A percentile compares a stretch with the other conserved stretches of the same genome.
Evolutionary conservation across 768 basidiomycete genomes (phyloP).

Genomic region (Chalciporus pseudorubinellus): DNA sequence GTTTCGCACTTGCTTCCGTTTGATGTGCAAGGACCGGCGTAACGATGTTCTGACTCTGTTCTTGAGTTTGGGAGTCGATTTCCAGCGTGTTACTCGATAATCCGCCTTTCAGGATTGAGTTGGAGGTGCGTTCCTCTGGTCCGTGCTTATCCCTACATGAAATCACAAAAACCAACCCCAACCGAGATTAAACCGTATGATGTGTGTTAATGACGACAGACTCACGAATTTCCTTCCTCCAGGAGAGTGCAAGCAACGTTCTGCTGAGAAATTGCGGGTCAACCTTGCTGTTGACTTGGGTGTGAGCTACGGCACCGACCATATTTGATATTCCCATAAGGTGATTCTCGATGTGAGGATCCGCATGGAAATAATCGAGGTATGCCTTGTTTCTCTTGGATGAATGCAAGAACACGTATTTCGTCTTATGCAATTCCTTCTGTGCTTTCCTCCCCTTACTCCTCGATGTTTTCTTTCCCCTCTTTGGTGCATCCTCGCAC

Average conservation of each 20-base stretch:
- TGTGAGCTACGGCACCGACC: conserved; percentile 37
- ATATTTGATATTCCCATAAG: conserved; percentile 59
- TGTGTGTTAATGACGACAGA: not conserved
- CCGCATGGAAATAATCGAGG: conserved; percentile 67
- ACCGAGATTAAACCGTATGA: not conserved
- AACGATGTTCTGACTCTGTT: conserved; percentile 34
- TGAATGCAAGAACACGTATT: conserved; percentile 55
- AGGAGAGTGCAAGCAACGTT: conserved; percentile 10
- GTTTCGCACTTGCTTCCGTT: conserved; percentile 32
- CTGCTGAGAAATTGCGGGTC: not conserved
- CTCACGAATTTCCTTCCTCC: conserved; percentile 16
- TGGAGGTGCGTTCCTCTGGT: not conserved
- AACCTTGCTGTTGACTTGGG: not conserved
- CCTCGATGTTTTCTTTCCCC: conserved; percentile 42
- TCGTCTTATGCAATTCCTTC: conserved; percentile 53
- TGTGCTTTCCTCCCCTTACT: conserved; percentile 41
- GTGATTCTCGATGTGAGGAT: conserved; percentile 54
- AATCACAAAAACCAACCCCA: not conserved
- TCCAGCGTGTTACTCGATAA: conserved; percentile 4
- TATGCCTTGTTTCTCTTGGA: conserved; percentile 48
- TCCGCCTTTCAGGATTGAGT: not conserved
- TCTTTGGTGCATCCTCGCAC: conserved; percentile 45
- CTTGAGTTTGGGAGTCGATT: conserved; percentile 40
- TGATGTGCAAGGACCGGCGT: conserved; percentile 13
- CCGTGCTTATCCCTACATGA: not conserved